A percentile compares a stretch with the other conserved stretches of the same genome.
These are phyloP conservation scores for Parathielavia hyrcaniae DNA, from an alignment of 495 filamentous ascomycete genomes.

Conservation along the genomic window DNA sequence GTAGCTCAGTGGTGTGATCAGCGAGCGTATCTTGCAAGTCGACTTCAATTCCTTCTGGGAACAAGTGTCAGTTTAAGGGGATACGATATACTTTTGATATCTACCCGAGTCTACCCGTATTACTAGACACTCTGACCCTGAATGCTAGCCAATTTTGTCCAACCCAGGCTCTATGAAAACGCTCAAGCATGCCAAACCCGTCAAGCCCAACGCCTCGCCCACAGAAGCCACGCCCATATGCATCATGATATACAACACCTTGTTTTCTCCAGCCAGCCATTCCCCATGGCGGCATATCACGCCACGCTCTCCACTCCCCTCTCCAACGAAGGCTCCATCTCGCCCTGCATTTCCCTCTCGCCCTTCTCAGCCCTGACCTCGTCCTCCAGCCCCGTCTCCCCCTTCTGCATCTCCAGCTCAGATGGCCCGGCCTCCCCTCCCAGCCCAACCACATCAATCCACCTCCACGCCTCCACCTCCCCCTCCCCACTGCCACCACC, in stretches of 20 bases:
- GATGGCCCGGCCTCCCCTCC: slow-evolving; percentile 24
- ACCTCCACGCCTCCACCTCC: slow-evolving; percentile 31
- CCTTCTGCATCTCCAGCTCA: slow-evolving; percentile 20
- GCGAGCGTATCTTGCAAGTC: no score
- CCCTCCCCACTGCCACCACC: background rate
- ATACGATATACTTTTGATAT: no score
- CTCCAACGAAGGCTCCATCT: slow-evolving; percentile 36
- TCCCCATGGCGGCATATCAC: background rate
- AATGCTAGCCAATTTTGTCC: no score
- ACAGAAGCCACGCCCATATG: background rate
- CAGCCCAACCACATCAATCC: slow-evolving; percentile 43
- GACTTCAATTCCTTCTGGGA: no score
- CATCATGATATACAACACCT: background rate
- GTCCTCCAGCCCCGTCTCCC: background rate
- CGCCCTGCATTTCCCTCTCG: slow-evolving; percentile 38
- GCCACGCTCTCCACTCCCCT: slow-evolving; percentile 3
- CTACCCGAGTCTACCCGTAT: no score
- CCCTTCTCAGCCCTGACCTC: slow-evolving; percentile 26
- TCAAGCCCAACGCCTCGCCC: background rate
- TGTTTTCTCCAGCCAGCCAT: background rate
- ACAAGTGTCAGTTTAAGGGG: no score
- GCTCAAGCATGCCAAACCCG: background rate
- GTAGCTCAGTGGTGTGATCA: background rate
- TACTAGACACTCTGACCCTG: no score
- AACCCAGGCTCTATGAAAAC: background rate